Evolutionary conservation across 2,329 filamentous ascomycete species (phyloP).

Genomic region (Sarocladium oryzae): DNA sequence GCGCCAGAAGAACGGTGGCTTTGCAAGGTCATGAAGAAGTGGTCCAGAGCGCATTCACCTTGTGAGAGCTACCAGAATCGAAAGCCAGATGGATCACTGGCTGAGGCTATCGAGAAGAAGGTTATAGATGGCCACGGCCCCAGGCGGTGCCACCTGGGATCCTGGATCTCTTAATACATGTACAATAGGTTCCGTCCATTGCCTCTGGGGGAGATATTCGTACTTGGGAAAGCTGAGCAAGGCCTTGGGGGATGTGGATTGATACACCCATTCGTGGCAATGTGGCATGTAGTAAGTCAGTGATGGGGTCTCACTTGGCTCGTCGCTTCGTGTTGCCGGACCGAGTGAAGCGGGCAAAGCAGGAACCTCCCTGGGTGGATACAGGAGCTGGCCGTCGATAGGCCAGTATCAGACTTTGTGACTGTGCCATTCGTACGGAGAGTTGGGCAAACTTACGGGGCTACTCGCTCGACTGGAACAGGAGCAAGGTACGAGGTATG

Average conservation of each 20-base stretch:
- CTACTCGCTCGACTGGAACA: not conserved
- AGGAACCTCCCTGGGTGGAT: not conserved
- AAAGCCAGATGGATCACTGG: not conserved
- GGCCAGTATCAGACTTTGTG: not conserved
- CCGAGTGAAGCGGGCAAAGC: slow-evolving; percentile 7
- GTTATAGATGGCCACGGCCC: not conserved
- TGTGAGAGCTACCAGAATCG: too few relatives aligned
- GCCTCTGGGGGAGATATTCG: too few relatives aligned
- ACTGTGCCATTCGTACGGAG: not conserved
- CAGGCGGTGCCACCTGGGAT: not conserved
- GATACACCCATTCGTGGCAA: not conserved
- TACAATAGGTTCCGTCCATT: too few relatives aligned
- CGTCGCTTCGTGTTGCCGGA: slow-evolving; percentile 6
- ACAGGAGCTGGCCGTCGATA: not conserved
- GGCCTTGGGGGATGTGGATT: not conserved
- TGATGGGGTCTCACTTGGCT: not conserved
- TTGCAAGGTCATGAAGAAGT: not conserved
- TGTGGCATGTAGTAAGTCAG: too few relatives aligned
- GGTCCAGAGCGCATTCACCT: not conserved
- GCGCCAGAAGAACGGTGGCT: not conserved
- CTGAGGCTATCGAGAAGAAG: not conserved
- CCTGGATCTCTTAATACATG: not conserved
- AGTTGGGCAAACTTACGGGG: not conserved
- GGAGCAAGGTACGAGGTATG: not conserved
- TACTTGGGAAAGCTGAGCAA: too few relatives aligned